These are phyloP conservation scores for Podaxis sp. DNA, from an alignment of 768 basidiomycete genomes.

Conservation along the genomic window DNA sequence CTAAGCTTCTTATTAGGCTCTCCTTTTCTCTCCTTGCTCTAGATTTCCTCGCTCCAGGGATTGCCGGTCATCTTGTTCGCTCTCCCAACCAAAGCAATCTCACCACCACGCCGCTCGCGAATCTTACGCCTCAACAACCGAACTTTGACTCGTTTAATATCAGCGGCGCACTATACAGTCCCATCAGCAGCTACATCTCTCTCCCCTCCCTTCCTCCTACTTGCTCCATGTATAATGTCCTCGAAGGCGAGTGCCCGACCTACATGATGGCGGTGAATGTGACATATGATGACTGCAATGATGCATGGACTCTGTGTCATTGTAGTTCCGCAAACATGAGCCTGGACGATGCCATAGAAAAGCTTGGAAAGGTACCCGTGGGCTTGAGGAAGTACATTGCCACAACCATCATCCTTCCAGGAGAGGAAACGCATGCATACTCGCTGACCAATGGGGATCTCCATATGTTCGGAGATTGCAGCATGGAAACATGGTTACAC, in stretches of 20 bases:
- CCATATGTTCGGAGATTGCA: conserved; percentile 29
- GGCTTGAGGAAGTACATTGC: conserved; percentile 30
- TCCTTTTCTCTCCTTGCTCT: not conserved
- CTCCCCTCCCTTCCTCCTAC: conserved; percentile 18
- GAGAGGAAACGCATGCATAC: conserved; percentile 25
- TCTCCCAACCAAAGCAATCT: not conserved
- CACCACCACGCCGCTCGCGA: not conserved
- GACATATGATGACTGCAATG: conserved; percentile 28
- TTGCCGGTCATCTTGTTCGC: not conserved
- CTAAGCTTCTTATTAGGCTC: not conserved
- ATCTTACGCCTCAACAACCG: conserved; percentile 21
- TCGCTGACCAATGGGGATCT: conserved; percentile 31
- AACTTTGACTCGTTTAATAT: conserved; percentile 19
- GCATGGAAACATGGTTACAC: conserved; percentile 30
- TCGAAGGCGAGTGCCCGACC: conserved; percentile 22
- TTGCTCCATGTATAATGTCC: conserved; percentile 17
- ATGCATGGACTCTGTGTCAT: conserved; percentile 27
- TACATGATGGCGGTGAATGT: conserved; percentile 25
- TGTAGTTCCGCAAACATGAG: conserved; percentile 29
- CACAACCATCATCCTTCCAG: conserved; percentile 23
- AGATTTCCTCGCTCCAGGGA: not conserved
- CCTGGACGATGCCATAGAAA: conserved; percentile 25
- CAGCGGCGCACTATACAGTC: conserved; percentile 14
- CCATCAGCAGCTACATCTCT: conserved; percentile 15
- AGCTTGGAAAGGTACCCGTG: conserved; percentile 29